phyloP scores from a whole-genome alignment of 179 eudicot species.

The Beta corolliflora region DNA sequence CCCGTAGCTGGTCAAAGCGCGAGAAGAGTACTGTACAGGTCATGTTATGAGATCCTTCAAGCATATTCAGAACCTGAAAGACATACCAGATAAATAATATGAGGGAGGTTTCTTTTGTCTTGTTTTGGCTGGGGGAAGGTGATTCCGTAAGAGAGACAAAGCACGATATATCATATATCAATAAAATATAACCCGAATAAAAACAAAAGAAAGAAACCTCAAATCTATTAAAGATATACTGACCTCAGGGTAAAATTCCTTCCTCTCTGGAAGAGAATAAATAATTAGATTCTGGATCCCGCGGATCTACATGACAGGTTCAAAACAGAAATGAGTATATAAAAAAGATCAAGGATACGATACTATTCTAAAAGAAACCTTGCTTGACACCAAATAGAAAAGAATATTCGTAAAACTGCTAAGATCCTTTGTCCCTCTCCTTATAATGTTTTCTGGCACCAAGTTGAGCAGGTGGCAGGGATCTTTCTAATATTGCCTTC shows the following conservation, averaged over 20 bases:
- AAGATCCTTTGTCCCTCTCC: not conserved
- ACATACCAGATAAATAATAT: not conserved
- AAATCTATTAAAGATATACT: slow-evolving; percentile 15
- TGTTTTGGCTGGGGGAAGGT: not conserved
- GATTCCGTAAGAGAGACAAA: not conserved
- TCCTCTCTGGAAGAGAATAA: slow-evolving; percentile 94
- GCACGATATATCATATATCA: not conserved
- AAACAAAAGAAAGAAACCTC: not conserved
- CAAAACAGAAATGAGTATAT: slow-evolving; percentile 6
- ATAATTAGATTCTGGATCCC: slow-evolving; percentile 84
- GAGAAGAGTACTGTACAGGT: slow-evolving; percentile 75
- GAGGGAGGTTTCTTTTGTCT: not conserved
- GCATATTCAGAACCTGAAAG: slow-evolving; percentile 84
- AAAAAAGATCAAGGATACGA: too few species aligned
- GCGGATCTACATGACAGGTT: slow-evolving; percentile 54
- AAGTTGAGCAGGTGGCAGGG: not conserved
- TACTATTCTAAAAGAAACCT: not conserved
- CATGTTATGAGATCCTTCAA: slow-evolving; percentile 74
- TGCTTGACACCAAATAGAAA: not conserved
- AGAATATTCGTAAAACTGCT: slow-evolving; percentile 6
- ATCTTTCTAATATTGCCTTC: not conserved
- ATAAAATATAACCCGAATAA: not conserved
- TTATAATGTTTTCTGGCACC: not conserved
- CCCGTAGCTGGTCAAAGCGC: slow-evolving; percentile 72
- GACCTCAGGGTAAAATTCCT: slow-evolving; percentile 97